These are phyloP conservation scores for Fraxinus anomala DNA, from an alignment of 257 asterid species.

Conservation along the genomic window DNA sequence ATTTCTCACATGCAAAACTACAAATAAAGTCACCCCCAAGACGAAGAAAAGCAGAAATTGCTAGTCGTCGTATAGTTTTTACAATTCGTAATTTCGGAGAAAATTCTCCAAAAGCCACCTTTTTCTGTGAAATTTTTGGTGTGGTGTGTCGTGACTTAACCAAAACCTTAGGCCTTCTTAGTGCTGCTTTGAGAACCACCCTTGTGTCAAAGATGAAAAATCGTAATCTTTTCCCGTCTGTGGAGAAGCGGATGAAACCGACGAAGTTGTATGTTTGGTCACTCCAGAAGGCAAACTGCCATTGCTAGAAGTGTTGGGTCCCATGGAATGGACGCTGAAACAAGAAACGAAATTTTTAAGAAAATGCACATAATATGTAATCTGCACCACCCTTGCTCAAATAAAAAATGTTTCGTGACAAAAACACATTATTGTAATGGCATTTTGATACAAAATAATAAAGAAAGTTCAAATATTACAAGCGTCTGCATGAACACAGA, in stretches of 20 bases:
- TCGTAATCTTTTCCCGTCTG: constrained; percentile 76
- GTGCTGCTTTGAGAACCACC: constrained; percentile 68
- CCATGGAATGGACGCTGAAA: constrained; percentile 57
- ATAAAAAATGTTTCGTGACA: neutral
- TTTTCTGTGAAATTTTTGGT: constrained; percentile 26
- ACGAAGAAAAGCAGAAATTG: constrained; percentile 32
- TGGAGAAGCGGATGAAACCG: constrained; percentile 51
- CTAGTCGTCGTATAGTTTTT: constrained; percentile 52
- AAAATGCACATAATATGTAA: neutral
- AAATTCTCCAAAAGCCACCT: constrained; percentile 34
- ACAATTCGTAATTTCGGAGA: constrained; percentile 50
- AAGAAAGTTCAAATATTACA: neutral
- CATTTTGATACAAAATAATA: neutral
- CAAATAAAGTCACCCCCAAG: constrained; percentile 34
- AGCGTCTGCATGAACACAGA: neutral
- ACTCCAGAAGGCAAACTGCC: constrained; percentile 51
- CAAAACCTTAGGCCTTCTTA: constrained; percentile 33
- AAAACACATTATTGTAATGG: too few relatives aligned
- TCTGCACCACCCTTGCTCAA: neutral
- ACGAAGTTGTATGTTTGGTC: constrained; percentile 41
- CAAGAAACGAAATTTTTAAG: neutral
- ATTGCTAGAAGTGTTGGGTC: constrained; percentile 50
- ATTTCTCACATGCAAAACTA: constrained; percentile 43
- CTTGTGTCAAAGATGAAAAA: constrained; percentile 92
- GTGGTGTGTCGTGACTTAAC: constrained; percentile 24